Percentiles rank a stretch among this genome's conserved stretches.
Conservation (phyloP, 352 stramenopile genomes). For the Globisporangium radiosum region DNA sequence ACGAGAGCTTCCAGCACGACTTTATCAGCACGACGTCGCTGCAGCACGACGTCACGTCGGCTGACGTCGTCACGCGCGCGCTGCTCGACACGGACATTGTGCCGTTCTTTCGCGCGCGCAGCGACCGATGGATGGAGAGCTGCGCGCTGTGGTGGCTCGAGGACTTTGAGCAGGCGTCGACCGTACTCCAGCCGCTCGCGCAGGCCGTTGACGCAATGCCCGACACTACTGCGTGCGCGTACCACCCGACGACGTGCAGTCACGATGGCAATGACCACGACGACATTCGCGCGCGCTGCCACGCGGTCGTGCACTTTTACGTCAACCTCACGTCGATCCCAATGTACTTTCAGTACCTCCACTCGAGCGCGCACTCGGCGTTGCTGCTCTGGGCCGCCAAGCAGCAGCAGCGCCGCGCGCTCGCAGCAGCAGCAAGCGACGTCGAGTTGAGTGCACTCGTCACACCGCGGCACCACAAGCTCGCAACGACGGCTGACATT, state of each 20-base stretch:
- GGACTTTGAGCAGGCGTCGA: slow-evolving; percentile 77
- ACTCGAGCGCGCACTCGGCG: slow-evolving; percentile 58
- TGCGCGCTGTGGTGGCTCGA: slow-evolving; percentile 80
- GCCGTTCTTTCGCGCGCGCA: slow-evolving; percentile 46
- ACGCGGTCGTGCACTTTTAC: slow-evolving; percentile 61
- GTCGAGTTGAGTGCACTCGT: neutral
- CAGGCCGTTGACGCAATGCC: slow-evolving; percentile 53
- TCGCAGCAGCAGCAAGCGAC: neutral
- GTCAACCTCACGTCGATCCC: slow-evolving; percentile 81
- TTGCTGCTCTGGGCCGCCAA: slow-evolving; percentile 60
- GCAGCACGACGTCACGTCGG: slow-evolving; percentile 55
- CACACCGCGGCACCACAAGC: slow-evolving; percentile 7
- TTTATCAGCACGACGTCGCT: slow-evolving; percentile 29
- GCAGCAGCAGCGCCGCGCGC: slow-evolving; percentile 14
- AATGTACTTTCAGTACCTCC: slow-evolving; percentile 79
- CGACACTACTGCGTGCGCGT: neutral
- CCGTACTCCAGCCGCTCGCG: slow-evolving; percentile 52
- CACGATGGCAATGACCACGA: neutral
- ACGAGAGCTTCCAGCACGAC: slow-evolving; percentile 41
- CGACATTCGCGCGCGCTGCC: slow-evolving; percentile 31
- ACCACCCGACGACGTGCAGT: slow-evolving; percentile 11
- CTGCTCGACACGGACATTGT: slow-evolving; percentile 68
- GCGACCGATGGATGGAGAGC: slow-evolving; percentile 73
- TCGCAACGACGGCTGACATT: slow-evolving; percentile 66
- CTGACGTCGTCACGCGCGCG: slow-evolving; percentile 37